Base-by-base conservation (phyloP, 2,329 filamentous ascomycete species). In the Cordyceps fumosorosea region DNA sequence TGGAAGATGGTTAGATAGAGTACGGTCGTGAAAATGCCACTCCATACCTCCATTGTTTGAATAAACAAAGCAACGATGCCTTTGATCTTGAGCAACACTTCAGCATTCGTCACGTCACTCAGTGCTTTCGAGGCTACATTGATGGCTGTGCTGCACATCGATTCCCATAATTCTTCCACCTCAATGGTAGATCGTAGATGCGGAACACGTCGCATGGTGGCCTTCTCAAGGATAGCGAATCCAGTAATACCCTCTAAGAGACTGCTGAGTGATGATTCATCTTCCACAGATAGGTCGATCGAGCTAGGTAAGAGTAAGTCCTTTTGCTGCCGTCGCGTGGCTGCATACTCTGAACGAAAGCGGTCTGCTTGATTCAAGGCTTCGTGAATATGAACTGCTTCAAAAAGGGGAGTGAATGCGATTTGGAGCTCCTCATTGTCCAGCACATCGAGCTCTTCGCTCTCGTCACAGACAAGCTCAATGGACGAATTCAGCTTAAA, bases 141-240 rank as follows among this genome's bases (percentile, higher is more conserved):
- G 67, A 98, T 91, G 0, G 91, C 89, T 51, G 89, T 87, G 70
- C 93, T 90, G 71, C 93, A 98, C 90, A 98, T 95, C 0, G 93
- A 97, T 69, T 98, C 93, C 95, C 95, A 99, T 2, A 99, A 79
- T 75, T 98, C 95, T 71, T 99, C 95, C n/a, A 97, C 93, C 77
- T 99, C 95, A 66, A 90, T 85, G 12, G 85, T 79, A 32, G 91
- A 89, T 65, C 95, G 87, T 56, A 99, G 79, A 69, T 95, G 90
- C 1, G 91, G 90, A 0, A 89, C 88, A 67, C 89, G 89, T 66
- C 88, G 88, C 87, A 97, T 92, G 0, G 95, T 99, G 11, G 91
- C 91, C 69, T 91, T 92, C 73, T 99, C 95, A 47, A 99, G 91
- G 64, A 99, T 97, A 7, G 93, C 91, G 74, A 99, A 99, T 0